Evolutionary conservation across 2,329 filamentous ascomycete genomes (phyloP), one percentile per base, ranked within the genome.

Genomic region (Rutstroemia sp.): DNA sequence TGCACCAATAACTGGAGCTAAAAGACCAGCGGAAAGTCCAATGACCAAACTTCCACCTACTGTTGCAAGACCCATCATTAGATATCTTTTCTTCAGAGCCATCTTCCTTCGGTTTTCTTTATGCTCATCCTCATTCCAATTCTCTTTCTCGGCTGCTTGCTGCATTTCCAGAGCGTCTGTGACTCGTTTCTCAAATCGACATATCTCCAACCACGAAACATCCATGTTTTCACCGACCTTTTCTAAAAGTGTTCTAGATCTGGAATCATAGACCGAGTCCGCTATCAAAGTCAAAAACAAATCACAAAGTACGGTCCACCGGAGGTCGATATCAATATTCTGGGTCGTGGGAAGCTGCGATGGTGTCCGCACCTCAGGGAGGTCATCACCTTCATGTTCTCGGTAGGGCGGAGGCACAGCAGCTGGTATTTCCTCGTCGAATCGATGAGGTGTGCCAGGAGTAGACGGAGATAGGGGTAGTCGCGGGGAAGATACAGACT

Each of bases 91-190:
- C 69, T 88, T 96, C 58, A 92, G 76, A 1, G 89, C 89, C 67
- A 83, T 75, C 70, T 96, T 96, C 51, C 89, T 81, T 48, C 94
- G 83, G 57, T 78, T 81, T 70, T 96, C 90, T 78, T 97, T 90
- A 69, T 97, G 91, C 62, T 95, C 89, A 10, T 94, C 87, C 70
- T 99, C 94, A 63, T 96, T 95, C 94, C 94, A 99, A 61, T 92
- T 96, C 73, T 99, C 94, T 67, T 92, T 95, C 61, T 91, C 88
- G 5, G 90, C 89, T 48, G 88, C 85, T 71, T 97, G 91, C 72
- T 97, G 92, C 90, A 99, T 96, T 72, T 99, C 94, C 21, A 99
- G 76, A 1, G 94, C 91, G 72, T 99, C 94, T 7, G 94, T 96
- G 5, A 99, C 90, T 53, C 91, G 87, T 74, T 96, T 97, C 73